phyloP scores from a whole-genome alignment of 495 filamentous ascomycete genomes.

The Delitschia confertaspora region DNA sequence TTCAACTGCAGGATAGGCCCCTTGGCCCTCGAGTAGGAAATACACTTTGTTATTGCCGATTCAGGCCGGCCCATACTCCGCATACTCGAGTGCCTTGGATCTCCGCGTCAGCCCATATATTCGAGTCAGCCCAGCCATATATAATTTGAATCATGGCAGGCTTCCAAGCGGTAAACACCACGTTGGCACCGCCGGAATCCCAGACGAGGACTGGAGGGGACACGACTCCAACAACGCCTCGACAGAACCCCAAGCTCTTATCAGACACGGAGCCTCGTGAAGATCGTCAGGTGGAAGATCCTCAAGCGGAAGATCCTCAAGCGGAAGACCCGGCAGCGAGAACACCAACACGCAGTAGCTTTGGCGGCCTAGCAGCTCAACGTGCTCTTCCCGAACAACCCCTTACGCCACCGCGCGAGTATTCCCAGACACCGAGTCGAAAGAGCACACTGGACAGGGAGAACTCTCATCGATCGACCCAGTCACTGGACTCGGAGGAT shows the following conservation, averaged over 20 bases:
- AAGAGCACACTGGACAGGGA: slow-evolving; percentile 43
- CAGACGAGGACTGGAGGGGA: slow-evolving; percentile 47
- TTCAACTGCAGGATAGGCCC: no score
- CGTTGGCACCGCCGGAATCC: slow-evolving; percentile 40
- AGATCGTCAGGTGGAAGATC: no score
- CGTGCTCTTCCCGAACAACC: slow-evolving; percentile 52
- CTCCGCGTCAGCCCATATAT: slow-evolving; percentile 17
- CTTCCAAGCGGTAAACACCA: slow-evolving; percentile 72
- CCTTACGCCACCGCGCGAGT: slow-evolving; percentile 45
- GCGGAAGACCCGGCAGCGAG: slow-evolving; percentile 36
- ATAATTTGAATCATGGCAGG: slow-evolving; percentile 51
- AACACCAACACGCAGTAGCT: slow-evolving; percentile 56
- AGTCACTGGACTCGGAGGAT: slow-evolving; percentile 63
- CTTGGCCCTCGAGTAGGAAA: no score
- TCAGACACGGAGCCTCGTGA: slow-evolving; percentile 32
- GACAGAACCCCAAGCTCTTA: slow-evolving; percentile 39
- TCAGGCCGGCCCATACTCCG: slow-evolving; percentile 9
- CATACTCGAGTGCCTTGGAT: slow-evolving; percentile 10
- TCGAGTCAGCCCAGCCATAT: slow-evolving; percentile 1
- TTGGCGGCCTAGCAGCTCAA: slow-evolving; percentile 48
- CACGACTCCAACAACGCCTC: slow-evolving; percentile 55
- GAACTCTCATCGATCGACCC: slow-evolving; percentile 53
- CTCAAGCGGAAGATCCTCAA: no score
- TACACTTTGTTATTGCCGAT: no score
- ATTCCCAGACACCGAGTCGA: slow-evolving; percentile 31